Evolutionary conservation across 23 red algal species (phyloP).

Genomic region (Gracilaria vermiculophylla): DNA sequence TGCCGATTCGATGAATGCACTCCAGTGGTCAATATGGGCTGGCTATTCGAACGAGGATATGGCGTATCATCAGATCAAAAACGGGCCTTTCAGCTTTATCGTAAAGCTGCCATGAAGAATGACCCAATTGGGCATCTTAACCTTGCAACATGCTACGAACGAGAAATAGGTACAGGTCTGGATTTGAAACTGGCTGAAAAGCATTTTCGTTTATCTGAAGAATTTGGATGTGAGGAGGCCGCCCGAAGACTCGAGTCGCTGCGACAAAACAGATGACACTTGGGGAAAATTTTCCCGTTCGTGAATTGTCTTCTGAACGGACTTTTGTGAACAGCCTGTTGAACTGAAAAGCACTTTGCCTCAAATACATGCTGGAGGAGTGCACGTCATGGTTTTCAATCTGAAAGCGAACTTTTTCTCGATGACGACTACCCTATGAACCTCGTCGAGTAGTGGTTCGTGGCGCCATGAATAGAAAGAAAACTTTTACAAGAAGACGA

Average conservation of each 20-base stretch:
- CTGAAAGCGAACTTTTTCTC: too few species aligned
- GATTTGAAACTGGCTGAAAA: conserved; percentile 19
- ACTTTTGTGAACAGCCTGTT: too few species aligned
- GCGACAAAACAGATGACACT: background rate
- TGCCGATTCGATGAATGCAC: conserved; percentile 1
- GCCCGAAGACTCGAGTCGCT: background rate
- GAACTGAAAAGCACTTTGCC: too few species aligned
- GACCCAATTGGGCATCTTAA: conserved; percentile 33
- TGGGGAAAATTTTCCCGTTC: background rate
- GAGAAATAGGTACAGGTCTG: conserved; percentile 19
- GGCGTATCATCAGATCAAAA: conserved; percentile 3
- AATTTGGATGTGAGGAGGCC: conserved; percentile 2
- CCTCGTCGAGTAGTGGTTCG: too few species aligned
- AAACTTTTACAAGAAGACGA: too few species aligned
- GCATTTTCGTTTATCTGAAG: conserved; percentile 14
- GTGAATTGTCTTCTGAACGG: background rate
- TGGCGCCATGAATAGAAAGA: too few species aligned
- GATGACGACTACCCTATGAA: too few species aligned
- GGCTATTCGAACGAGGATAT: conserved; percentile 40
- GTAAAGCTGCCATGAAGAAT: conserved; percentile 14
- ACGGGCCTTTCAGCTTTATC: conserved; percentile 34
- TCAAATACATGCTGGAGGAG: too few species aligned
- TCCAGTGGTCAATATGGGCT: conserved; percentile 37
- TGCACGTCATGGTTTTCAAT: too few species aligned
- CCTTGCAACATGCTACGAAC: conserved; percentile 40